Base-by-base conservation (phyloP, 176 grass and related monocot species). In the Zizania latifolia region DNA sequence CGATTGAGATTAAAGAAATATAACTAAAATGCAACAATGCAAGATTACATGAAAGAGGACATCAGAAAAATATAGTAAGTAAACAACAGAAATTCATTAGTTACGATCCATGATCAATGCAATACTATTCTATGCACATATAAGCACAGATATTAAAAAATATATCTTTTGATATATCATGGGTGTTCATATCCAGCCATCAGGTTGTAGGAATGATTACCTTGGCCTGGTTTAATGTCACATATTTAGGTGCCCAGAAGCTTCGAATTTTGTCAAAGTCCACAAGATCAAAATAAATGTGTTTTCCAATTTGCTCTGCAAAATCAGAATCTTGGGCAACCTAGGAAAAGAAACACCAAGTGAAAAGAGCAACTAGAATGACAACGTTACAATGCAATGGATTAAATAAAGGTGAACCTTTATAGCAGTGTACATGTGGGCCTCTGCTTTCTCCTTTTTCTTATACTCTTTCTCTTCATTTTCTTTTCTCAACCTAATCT, bases 381-480 rank as follows among this genome's bases (percentile, higher is more conserved):
- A 51, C 40, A 53, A 13, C 21, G 3, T 26, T 27, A 72, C 17
- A 72, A 17, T 5, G 26, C 1, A 56, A 48, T 12, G 15, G 29
- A 34, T 10, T 44, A 79, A 48, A 54, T 26, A 58, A 51, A 74
- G 45, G 12, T 17, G 38, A 70, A 93, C 90, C 90, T 93, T 93
- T 65, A 93, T 79, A 51, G 85, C 62, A 55, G 77, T 89, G 82
- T 67, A 93, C 77, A 93, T 86, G 73, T 93, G 90, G 75, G 90
- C 90, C 68, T 93, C 90, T 46, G 90, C 87, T 78, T 90, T 93
- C 79, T 93, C 90, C 23, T 82, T 93, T 71, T 85, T 93, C 74
- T 90, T 93, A 38, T 76, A 62, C 30, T 93, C 90, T 41, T 82
- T 93, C 36, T 93, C 90, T 87, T 93, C 87, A 0, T 76, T 78